phyloP scores from a whole-genome alignment of 106 monocot genomes.

The Allium cepa region DNA sequence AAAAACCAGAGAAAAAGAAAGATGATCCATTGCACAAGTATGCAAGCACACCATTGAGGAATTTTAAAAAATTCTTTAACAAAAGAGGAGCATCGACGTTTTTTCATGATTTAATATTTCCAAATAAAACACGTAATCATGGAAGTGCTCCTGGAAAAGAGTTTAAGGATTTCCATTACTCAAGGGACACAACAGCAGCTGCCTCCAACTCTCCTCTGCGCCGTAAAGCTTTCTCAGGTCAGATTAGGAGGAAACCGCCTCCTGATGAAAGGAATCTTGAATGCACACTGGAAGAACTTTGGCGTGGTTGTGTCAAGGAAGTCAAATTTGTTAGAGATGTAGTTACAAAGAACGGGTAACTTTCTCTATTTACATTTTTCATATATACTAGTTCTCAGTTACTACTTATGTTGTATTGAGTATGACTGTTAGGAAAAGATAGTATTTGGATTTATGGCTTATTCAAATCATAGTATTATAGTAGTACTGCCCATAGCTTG shows the following conservation, averaged over 20 bases:
- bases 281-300: conserved; percentile 79
- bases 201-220: neutral
- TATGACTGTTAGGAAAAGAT: too few species aligned
- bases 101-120: too few species aligned
- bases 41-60: too few species aligned
- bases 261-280: conserved; percentile 54
- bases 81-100: too few species aligned
- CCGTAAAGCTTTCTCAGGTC: conserved; percentile 11
- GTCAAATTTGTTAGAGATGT: conserved; percentile 37
- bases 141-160: conserved; percentile 2
- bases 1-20: too few species aligned
- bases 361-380: neutral
- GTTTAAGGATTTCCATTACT: conserved; percentile 1
- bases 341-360: conserved; percentile 35
- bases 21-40: too few species aligned
- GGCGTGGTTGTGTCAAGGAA: conserved; percentile 50
- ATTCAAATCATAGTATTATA: too few species aligned
- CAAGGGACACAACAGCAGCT: neutral
- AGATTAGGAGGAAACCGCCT: conserved; percentile 35
- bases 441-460: neutral
- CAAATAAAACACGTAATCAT: neutral
- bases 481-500: neutral
- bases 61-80: too few species aligned
- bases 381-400: neutral
- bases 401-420: neutral